A percentile compares a stretch with the other conserved stretches of the same genome.
Evolutionary conservation across 148 eudicot genomes (phyloP).

Genomic region (Oxyria digyna): DNA sequence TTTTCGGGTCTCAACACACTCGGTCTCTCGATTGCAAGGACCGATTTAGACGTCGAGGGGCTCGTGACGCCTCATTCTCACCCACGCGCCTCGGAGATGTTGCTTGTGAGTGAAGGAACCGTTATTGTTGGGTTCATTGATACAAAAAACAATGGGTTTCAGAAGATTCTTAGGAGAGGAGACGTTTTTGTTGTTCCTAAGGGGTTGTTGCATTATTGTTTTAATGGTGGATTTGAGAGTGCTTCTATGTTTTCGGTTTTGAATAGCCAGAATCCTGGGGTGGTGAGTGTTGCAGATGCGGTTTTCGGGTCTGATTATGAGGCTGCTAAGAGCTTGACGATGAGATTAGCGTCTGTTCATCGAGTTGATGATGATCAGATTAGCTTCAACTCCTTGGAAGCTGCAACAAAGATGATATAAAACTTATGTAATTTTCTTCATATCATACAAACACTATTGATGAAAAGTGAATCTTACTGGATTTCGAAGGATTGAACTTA

Average conservation of each 20-base stretch:
- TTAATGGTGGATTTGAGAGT: conserved; percentile 48
- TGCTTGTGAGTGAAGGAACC: conserved; percentile 48
- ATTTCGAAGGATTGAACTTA: no score
- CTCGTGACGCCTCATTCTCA: conserved; percentile 68
- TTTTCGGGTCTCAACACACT: conserved; percentile 85
- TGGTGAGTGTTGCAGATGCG: conserved; percentile 37
- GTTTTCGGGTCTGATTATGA: conserved; percentile 21
- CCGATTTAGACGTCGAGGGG: conserved; percentile 64
- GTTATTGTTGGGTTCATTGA: conserved; percentile 65
- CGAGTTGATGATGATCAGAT: not conserved
- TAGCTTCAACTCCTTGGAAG: conserved; percentile 2
- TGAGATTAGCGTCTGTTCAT: conserved; percentile 6
- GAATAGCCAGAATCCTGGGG: conserved; percentile 84
- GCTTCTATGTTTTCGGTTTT: conserved; percentile 47
- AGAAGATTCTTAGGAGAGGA: conserved; percentile 44
- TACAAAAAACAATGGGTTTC: conserved; percentile 40
- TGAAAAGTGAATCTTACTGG: no score
- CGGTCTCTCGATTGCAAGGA: conserved; percentile 59
- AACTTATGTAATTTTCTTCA: not conserved
- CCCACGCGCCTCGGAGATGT: conserved; percentile 74
- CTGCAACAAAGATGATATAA: not conserved
- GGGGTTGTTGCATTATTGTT: conserved; percentile 66
- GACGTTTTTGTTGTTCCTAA: conserved; percentile 80
- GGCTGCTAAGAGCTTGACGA: conserved; percentile 20
- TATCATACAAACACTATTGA: not conserved